Evolutionary conservation across 2,329 filamentous ascomycete genomes (phyloP).

Genomic region (Falciphora oryzae): DNA sequence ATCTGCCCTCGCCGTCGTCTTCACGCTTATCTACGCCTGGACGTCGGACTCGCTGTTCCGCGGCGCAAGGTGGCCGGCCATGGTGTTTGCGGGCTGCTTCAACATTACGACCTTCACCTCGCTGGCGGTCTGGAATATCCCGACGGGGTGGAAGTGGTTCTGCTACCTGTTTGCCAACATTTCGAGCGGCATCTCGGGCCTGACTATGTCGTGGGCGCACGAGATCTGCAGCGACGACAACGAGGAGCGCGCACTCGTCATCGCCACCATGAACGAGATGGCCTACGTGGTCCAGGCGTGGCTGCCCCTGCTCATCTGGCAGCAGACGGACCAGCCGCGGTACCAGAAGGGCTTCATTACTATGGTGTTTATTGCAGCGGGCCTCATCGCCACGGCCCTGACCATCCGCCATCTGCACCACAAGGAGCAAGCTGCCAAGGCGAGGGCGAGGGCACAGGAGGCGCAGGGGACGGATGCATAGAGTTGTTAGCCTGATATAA

Average conservation of each 20-base stretch:
- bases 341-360: conserved; percentile 59
- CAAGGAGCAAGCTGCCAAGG: conserved; percentile 26
- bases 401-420: conserved; percentile 39
- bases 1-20: conserved; percentile 47
- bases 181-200: conserved; percentile 39
- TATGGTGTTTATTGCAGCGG: conserved; percentile 40
- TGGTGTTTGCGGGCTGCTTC: conserved; percentile 46
- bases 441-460: background rate
- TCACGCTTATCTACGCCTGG: conserved; percentile 60
- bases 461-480: background rate
- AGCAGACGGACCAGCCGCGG: conserved; percentile 54
- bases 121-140: conserved; percentile 38
- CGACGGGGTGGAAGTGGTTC: conserved; percentile 55
- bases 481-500: background rate
- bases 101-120: conserved; percentile 35
- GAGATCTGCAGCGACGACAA: conserved; percentile 46
- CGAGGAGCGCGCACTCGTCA: conserved; percentile 61
- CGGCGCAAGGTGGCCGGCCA: conserved; percentile 58
- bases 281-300: conserved; percentile 65
- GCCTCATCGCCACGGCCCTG: conserved; percentile 45
- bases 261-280: conserved; percentile 62
- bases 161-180: conserved; percentile 53
- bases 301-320: conserved; percentile 62
- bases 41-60: conserved; percentile 54
- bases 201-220: conserved; percentile 43